Evolutionary conservation across 257 asterid species (phyloP).

Genomic region (Perilla frutescens): DNA sequence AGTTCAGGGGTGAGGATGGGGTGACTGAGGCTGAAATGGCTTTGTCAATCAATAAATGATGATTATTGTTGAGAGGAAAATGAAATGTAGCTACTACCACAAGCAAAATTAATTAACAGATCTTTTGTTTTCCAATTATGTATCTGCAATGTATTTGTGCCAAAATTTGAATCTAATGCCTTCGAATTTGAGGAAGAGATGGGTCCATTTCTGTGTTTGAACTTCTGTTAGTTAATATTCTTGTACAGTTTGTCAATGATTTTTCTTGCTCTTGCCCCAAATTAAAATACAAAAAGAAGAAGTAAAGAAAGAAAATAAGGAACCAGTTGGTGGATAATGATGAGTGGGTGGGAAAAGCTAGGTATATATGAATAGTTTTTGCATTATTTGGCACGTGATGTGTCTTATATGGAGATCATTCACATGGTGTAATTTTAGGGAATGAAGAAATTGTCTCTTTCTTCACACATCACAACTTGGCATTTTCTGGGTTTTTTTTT

Average conservation of each 20-base stretch:
- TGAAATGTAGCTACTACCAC: too few species aligned
- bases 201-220: too few species aligned
- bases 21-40: constrained; percentile 39
- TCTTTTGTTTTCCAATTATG: too few species aligned
- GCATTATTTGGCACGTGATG: not conserved
- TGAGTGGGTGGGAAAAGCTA: not conserved
- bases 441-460: not conserved
- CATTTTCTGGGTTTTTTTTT: not conserved
- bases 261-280: not conserved
- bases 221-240: too few species aligned
- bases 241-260: not conserved
- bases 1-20: constrained; percentile 58
- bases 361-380: not conserved
- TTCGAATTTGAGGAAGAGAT: too few species aligned
- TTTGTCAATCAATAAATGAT: constrained; percentile 34
- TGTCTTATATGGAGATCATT: constrained; percentile 19
- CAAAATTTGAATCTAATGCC: too few species aligned
- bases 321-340: not conserved
- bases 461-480: constrained; percentile 14
- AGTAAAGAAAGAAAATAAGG: not conserved
- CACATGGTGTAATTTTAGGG: constrained; percentile 24
- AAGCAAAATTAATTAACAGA: too few species aligned
- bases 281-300: not conserved
- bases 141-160: too few species aligned
- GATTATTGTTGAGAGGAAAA: not conserved